These are phyloP conservation scores for Fragaria iinumae DNA, from an alignment of 306 rosid species.

Conservation along the genomic window DNA sequence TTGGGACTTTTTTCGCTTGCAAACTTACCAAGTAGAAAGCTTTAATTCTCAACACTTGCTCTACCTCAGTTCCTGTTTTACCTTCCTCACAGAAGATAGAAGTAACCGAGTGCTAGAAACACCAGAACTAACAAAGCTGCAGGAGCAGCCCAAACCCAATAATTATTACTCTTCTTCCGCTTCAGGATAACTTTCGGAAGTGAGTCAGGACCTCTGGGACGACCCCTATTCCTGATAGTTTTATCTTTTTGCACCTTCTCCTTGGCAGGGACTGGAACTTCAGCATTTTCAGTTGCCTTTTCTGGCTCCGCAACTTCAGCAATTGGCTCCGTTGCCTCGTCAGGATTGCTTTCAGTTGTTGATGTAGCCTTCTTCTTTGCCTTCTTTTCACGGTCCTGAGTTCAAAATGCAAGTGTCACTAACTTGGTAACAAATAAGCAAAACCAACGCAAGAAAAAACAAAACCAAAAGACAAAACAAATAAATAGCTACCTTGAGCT, in stretches of 20 bases:
- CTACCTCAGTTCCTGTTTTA: conserved; percentile 16
- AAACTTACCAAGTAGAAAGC: conserved; percentile 30
- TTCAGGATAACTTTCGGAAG: conserved; percentile 59
- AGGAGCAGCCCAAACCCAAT: conserved; percentile 67
- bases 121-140: conserved; percentile 53
- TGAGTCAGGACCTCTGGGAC: conserved; percentile 48
- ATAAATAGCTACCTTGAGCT: conserved; percentile 57
- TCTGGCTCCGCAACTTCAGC: conserved; percentile 52
- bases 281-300: conserved; percentile 37
- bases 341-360: conserved; percentile 34
- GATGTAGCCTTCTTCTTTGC: conserved; percentile 69
- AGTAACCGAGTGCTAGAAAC: conserved; percentile 52
- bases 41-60: conserved; percentile 33
- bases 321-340: conserved; percentile 44
- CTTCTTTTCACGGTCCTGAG: conserved; percentile 87
- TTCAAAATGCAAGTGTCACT: conserved; percentile 17
- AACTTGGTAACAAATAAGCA: conserved; percentile 9
- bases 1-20: conserved; percentile 29
- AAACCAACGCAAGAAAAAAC: conserved; percentile 30
- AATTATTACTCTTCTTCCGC: conserved; percentile 61
- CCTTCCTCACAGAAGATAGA: conserved; percentile 43
- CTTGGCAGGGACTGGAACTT: conserved; percentile 42
- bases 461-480: neutral
- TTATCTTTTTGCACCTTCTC: conserved; percentile 53
- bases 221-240: conserved; percentile 43